Evolutionary conservation across 2,329 filamentous ascomycete genomes (phyloP), one percentile per base, ranked within the genome.

Genomic region (Venturia effusa): DNA sequence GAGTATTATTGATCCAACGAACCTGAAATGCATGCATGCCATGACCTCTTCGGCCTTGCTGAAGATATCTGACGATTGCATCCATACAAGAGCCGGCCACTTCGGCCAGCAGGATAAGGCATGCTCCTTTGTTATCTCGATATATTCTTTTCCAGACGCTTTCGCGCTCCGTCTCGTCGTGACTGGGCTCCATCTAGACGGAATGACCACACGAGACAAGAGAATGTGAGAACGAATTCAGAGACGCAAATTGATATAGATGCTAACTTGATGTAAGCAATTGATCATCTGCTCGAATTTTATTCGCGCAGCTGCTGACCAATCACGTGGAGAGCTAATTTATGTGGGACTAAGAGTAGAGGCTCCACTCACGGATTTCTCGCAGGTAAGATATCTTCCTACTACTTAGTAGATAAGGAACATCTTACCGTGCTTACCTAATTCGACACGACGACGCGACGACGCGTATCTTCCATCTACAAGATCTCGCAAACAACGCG

Each of bases 21-120:
- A 63, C 61, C 48, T 63, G 61, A 57, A 51, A 63, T 13, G 61
- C 24, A 41, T 57, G 61, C 22, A 63, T 55, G 22, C 45, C 17
- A 34, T 57, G 51, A 19, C 32, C 17, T n/a, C 34, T 24, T n/a
- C 34, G 41, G 5, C 61, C 61, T 63, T 55, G 61, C 34, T 63
- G 61, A 37, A 63, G 61, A 30, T 32, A 63, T 24, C 61, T 27
- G n/a, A 57, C 61, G 13, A 59, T 63, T 15, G 61, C 61, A 30
- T 63, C 61, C 61, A 63, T 63, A 17, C 48, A 63, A 24, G 61
- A 34, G 19, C 24, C 61, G 19, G 51, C 61, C 3, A 51, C 10
- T 63, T 63, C 61, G 13, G 61, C 61, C 30, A 54, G 37, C n/a
- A 63, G 48, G 59, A 63, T 63, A 4, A 63, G 61, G 43, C 57